A percentile compares a stretch with the other conserved stretches of the same genome.
These are phyloP conservation scores for Penicillium sp. DNA, from an alignment of 2,329 filamentous ascomycete genomes.

Conservation along the genomic window DNA sequence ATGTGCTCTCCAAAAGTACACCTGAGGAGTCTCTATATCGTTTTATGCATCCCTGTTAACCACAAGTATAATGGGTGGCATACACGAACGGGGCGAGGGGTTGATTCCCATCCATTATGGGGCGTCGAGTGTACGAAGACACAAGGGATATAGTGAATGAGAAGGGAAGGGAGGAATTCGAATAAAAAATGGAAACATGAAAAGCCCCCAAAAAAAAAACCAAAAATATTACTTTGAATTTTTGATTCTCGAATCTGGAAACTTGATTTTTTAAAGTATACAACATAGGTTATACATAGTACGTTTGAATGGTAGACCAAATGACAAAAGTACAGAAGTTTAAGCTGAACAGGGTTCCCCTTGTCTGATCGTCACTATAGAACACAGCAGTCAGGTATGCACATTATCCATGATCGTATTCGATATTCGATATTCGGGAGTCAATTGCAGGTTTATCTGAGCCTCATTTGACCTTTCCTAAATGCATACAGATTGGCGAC, in stretches of 20 bases:
- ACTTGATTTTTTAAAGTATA: not conserved
- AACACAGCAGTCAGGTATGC: not conserved
- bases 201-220: not conserved
- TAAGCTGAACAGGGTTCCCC: not conserved
- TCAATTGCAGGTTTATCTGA: not conserved
- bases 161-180: not conserved
- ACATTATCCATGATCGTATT: not conserved
- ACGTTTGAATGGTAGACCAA: not conserved
- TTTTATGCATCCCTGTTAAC: not conserved
- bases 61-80: not conserved
- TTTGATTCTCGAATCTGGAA: not conserved
- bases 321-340: not conserved
- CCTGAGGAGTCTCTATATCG: not conserved
- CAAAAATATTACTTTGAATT: not conserved
- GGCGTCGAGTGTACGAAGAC: not conserved
- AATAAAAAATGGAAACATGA: not conserved
- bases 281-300: not conserved
- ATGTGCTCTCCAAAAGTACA: conserved; percentile 6
- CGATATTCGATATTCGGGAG: not conserved
- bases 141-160: not conserved
- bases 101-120: not conserved
- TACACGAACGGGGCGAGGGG: not conserved
- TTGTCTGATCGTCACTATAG: not conserved
- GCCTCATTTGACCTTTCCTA: not conserved
- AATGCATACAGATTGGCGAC: conserved; percentile 2